Conservation (phyloP, 1,284 basidiomycete species). For the Coriolopsis trogii region DNA sequence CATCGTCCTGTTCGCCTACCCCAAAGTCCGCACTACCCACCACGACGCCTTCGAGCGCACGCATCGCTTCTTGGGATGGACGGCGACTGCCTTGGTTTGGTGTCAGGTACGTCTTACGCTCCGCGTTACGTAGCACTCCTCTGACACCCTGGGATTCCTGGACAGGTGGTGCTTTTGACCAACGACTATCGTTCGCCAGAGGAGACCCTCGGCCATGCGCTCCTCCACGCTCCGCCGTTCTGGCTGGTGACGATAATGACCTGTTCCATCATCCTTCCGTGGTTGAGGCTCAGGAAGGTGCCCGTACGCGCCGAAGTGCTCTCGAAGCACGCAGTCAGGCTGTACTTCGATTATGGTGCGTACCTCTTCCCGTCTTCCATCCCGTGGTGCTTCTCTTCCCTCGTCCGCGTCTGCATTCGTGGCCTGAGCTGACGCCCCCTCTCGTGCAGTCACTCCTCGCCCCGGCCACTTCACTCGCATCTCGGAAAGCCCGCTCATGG, state of each 20-base stretch:
- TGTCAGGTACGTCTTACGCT: constrained; percentile 42
- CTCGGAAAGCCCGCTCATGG: constrained; percentile 53
- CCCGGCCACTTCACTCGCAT: constrained; percentile 59
- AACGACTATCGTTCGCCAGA: constrained; percentile 51
- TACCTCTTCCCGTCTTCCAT: constrained; percentile 1
- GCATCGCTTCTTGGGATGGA: constrained; percentile 62
- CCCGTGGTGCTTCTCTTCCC: too few species aligned
- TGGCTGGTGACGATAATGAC: constrained; percentile 58
- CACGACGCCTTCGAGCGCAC: constrained; percentile 58
- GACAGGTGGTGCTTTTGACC: constrained; percentile 49
- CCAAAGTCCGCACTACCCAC: constrained; percentile 46
- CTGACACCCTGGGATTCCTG: neutral
- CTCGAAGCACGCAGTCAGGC: constrained; percentile 57
- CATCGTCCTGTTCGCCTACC: constrained; percentile 54
- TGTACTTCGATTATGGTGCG: constrained; percentile 59
- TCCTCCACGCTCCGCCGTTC: constrained; percentile 50
- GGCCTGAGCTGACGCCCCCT: too few species aligned
- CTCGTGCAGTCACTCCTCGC: constrained; percentile 49
- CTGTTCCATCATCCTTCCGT: constrained; percentile 55
- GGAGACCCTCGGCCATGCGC: constrained; percentile 45
- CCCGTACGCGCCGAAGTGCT: constrained; percentile 55
- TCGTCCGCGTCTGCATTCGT: too few species aligned
- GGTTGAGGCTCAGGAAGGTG: constrained; percentile 56
- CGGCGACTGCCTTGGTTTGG: constrained; percentile 55
- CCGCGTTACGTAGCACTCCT: too few species aligned